Conservation (phyloP, 345 rosid species). For the Citrus glauca region DNA sequence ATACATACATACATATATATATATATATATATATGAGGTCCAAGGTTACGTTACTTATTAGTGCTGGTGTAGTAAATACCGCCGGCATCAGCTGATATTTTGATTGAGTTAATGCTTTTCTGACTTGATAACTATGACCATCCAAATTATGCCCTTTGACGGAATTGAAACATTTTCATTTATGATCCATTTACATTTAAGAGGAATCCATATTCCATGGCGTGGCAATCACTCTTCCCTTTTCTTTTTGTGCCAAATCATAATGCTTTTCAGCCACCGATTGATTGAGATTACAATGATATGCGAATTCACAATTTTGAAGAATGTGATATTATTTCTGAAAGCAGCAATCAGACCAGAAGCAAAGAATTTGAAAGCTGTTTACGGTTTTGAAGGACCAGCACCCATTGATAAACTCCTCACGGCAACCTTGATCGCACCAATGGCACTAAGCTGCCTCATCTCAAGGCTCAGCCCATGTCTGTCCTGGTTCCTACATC, state of each 20-base stretch:
- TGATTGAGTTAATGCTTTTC: neutral
- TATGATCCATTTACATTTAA: neutral
- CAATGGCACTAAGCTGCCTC: slow-evolving; percentile 74
- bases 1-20: too few species aligned
- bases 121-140: neutral
- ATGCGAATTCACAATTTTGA: neutral
- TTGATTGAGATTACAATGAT: neutral
- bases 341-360: neutral
- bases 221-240: neutral
- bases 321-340: neutral
- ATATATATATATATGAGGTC: too few species aligned
- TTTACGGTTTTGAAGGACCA: slow-evolving; percentile 38
- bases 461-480: slow-evolving; percentile 63
- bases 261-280: slow-evolving; percentile 1
- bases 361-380: slow-evolving; percentile 13
- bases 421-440: slow-evolving; percentile 82
- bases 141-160: neutral
- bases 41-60: too few species aligned
- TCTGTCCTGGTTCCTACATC: slow-evolving; percentile 32
- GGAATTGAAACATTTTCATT: neutral
- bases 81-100: too few species aligned
- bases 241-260: neutral
- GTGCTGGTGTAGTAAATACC: too few species aligned
- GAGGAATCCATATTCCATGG: neutral
- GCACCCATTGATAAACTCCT: slow-evolving; percentile 60